A percentile compares a stretch with the other conserved stretches of the same genome.
phyloP scores from a whole-genome alignment of 2,329 filamentous ascomycete species.

The Thelonectria discophora region DNA sequence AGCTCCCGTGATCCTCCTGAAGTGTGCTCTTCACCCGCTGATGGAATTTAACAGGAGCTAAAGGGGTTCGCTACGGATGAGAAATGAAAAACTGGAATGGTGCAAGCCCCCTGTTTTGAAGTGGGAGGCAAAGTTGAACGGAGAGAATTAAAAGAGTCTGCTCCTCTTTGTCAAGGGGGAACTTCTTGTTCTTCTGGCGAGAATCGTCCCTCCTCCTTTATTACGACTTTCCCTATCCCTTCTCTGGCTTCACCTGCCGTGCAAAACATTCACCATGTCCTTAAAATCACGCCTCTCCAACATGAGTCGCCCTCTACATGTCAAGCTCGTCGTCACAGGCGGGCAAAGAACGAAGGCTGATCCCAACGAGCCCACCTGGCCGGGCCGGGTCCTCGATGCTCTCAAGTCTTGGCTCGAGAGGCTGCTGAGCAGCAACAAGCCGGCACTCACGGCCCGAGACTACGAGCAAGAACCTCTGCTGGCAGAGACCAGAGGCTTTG shows the following conservation, averaged over 20 bases:
- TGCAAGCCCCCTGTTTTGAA: background rate
- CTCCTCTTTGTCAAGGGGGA: background rate
- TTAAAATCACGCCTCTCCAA: background rate
- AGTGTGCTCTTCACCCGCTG: background rate
- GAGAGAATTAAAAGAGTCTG: slow-evolving; percentile 6
- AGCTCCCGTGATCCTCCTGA: background rate
- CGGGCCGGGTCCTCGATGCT: slow-evolving; percentile 26
- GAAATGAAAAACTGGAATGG: slow-evolving; percentile 13
- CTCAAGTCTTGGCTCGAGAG: slow-evolving; percentile 25
- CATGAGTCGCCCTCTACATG: slow-evolving; percentile 28
- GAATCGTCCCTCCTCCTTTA: background rate
- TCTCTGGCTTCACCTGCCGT: background rate
- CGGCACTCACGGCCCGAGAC: slow-evolving; percentile 4
- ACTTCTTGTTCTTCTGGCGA: background rate
- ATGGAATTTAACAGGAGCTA: slow-evolving; percentile 9
- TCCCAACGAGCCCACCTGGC: slow-evolving; percentile 14
- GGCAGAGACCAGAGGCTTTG: slow-evolving; percentile 20
- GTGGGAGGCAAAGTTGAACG: background rate
- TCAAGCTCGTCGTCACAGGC: slow-evolving; percentile 30
- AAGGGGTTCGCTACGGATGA: background rate
- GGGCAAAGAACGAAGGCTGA: slow-evolving; percentile 4
- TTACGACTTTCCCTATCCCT: slow-evolving; percentile 13
- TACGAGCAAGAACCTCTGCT: slow-evolving; percentile 40
- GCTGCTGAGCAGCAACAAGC: slow-evolving; percentile 2
- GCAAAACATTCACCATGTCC: background rate